Base-by-base conservation (phyloP, 2,329 filamentous ascomycete genomes). In the Magnaporthiopsis poae region DNA sequence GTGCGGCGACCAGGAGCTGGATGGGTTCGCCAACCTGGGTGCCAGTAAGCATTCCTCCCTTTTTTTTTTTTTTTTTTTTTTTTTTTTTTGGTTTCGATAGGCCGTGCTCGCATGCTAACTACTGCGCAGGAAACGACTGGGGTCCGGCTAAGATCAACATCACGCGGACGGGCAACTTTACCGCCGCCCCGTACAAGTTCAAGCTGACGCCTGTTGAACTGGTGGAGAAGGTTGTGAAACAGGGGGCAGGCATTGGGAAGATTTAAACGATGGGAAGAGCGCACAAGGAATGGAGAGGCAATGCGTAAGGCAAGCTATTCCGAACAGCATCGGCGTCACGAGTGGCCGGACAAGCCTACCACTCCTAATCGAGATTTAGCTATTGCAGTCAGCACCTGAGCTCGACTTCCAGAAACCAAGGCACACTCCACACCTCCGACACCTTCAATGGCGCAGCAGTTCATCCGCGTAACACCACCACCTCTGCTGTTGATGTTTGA, bases 11-110 rank as follows among this genome's bases (percentile, higher is more conserved):
- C 79, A 79, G 69, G 82, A 85, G 71, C 74, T 84, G 33, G 82
- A 85, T 69, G 82, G 82, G 0, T 85, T 77, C 71, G 82, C 81
- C 3, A 85, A 85, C 68, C 73, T 84, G 21, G 83, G 82, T 31
- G 80, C 81, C 3, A 77, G 81, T 82, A 73, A 73, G 80, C 78
- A 4, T 27, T 0, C 60, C 25, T 63, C 1, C 39, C 33, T 36
- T 2, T 15, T 15, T 12, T n/a, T 0, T 5, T 7, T 36, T 2
- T 15, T 15, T 12, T n/a, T 0, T 5, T 7, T 36, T 2, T 15
- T 36, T 2, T 15, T 15, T 12, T n/a, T 0, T 5, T 7, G 69
- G 33, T 18, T 62, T 36, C 8, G 2, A 36, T 39, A 5, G 5
- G 21, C 36, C 15, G 18, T 5, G 9, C 13, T 39, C 13, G 11